Percentiles rank a stretch among this genome's conserved stretches.
Conservation (phyloP, 2,329 filamentous ascomycete species). For the Aspergillus puulaauensis region DNA sequence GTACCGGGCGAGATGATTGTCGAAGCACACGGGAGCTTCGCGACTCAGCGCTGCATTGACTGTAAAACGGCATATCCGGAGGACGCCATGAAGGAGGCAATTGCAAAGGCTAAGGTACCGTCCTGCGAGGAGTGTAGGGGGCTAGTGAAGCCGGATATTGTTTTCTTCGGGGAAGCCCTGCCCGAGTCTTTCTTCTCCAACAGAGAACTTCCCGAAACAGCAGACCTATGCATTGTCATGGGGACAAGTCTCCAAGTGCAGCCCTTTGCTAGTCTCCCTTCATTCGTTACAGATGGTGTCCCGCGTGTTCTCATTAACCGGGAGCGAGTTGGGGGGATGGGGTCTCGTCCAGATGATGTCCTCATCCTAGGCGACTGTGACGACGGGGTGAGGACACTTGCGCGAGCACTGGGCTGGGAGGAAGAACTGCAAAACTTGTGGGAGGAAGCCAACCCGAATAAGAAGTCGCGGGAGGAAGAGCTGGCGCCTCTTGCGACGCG, state of each 20-base stretch:
- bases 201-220: slow-evolving; percentile 55
- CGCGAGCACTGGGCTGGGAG: slow-evolving; percentile 77
- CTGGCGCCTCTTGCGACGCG: slow-evolving; percentile 43
- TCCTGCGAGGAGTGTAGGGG: slow-evolving; percentile 70
- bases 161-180: slow-evolving; percentile 83
- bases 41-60: slow-evolving; percentile 85
- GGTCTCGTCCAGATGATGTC: slow-evolving; percentile 78
- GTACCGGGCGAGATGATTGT: slow-evolving; percentile 78
- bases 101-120: slow-evolving; percentile 68
- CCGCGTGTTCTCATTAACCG: slow-evolving; percentile 86
- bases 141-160: slow-evolving; percentile 89
- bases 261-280: slow-evolving; percentile 81
- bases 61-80: slow-evolving; percentile 73
- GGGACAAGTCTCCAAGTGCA: slow-evolving; percentile 86
- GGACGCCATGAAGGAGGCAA: slow-evolving; percentile 69
- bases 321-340: slow-evolving; percentile 77
- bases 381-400: slow-evolving; percentile 72
- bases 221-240: slow-evolving; percentile 80
- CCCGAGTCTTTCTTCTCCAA: slow-evolving; percentile 65
- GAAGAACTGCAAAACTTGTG: slow-evolving; percentile 79
- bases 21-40: slow-evolving; percentile 95
- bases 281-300: slow-evolving; percentile 57
- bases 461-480: slow-evolving; percentile 50
- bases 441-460: slow-evolving; percentile 64
- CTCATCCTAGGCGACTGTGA: slow-evolving; percentile 81